phyloP scores from a whole-genome alignment of 2,329 filamentous ascomycete genomes.

The Didymella segeticola region DNA sequence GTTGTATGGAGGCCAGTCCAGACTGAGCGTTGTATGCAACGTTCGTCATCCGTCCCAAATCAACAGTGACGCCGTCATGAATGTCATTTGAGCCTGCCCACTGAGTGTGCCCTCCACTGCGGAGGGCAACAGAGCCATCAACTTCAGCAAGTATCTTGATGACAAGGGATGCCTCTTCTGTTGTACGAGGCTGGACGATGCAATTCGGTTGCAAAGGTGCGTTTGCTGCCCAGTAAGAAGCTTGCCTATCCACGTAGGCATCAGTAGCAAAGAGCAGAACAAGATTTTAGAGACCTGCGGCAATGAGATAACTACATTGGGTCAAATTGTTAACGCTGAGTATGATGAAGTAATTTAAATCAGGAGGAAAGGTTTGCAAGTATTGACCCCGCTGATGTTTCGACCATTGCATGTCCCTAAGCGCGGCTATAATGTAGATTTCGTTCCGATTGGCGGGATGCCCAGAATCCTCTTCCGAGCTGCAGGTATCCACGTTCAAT shows the following conservation, averaged over 20 bases:
- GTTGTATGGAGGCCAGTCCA: constrained; percentile 28
- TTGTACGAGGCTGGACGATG: neutral
- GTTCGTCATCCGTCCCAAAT: constrained; percentile 33
- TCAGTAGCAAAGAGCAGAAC: neutral
- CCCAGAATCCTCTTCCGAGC: too few relatives aligned
- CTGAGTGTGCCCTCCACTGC: constrained; percentile 34
- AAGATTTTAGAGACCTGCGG: neutral
- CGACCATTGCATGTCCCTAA: too few relatives aligned
- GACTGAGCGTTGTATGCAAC: constrained; percentile 22
- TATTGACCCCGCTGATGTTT: neutral
- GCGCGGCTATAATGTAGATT: too few relatives aligned
- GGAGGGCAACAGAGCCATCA: neutral
- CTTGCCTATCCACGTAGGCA: neutral
- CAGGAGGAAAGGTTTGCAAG: neutral
- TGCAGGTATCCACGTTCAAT: too few relatives aligned
- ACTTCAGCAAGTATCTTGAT: neutral
- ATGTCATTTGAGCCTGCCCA: constrained; percentile 39
- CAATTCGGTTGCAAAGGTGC: neutral
- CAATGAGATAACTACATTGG: neutral
- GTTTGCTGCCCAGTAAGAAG: constrained; percentile 1
- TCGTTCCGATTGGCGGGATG: too few relatives aligned
- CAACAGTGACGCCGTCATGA: constrained; percentile 41
- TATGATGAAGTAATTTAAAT: neutral
- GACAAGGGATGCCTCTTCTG: neutral
- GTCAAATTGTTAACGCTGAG: neutral